phyloP scores from a whole-genome alignment of 345 rosid species.

The Capsella bursapastoris region DNA sequence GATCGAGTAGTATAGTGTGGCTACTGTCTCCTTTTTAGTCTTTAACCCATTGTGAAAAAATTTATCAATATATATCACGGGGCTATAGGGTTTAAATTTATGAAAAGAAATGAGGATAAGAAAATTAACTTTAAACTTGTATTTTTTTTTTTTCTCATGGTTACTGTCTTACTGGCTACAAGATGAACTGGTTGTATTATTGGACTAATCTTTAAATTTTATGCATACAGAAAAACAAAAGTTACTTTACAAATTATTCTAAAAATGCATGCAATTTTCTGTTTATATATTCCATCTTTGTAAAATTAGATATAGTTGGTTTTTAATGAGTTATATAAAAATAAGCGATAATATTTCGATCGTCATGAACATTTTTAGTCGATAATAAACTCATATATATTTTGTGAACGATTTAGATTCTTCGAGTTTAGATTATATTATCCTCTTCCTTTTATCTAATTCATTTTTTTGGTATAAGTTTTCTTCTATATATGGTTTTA shows the following conservation, averaged over 20 bases:
- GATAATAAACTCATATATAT: background rate
- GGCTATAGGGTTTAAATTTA: constrained; percentile 7
- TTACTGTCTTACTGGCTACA: too few relatives aligned
- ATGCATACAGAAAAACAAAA: background rate
- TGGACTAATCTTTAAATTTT: background rate
- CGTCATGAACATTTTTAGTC: background rate
- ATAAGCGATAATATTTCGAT: background rate
- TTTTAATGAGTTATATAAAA: background rate
- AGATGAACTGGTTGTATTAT: background rate
- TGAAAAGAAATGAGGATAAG: background rate
- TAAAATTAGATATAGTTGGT: background rate
- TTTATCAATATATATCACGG: constrained; percentile 2
- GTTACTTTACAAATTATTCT: constrained; percentile 15
- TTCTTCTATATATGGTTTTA: background rate
- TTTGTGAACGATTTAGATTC: background rate
- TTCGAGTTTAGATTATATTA: background rate
- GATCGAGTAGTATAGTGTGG: constrained; percentile 7
- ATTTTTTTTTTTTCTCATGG: background rate
- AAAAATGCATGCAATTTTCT: constrained; percentile 10
- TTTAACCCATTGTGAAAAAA: constrained; percentile 30
- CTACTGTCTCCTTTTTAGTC: constrained; percentile 11
- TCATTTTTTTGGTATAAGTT: constrained; percentile 9
- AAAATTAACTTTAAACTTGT: background rate
- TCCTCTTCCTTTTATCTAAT: background rate
- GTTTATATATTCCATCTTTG: background rate